Evolutionary conservation across 257 asterid species (phyloP).

Genomic region (Fraxinus quadrangulata): DNA sequence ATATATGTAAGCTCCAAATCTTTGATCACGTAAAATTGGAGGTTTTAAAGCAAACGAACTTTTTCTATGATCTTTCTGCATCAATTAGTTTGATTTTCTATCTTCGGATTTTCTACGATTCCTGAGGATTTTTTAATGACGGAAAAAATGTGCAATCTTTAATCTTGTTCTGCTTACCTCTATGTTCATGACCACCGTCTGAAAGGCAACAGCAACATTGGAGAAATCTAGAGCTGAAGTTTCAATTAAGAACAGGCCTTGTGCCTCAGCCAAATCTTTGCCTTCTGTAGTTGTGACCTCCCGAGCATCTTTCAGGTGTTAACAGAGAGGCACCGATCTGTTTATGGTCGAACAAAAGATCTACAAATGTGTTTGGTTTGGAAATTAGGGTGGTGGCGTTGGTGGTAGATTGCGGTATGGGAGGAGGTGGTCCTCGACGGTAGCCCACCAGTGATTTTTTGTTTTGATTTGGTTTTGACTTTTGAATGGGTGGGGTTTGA

Average conservation of each 20-base stretch:
- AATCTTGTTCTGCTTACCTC: neutral
- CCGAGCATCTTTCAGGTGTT: constrained; percentile 72
- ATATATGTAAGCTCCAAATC: constrained; percentile 53
- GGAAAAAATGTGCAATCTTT: neutral
- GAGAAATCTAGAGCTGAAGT: constrained; percentile 94
- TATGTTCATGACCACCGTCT: constrained; percentile 42
- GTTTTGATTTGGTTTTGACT: too few relatives aligned
- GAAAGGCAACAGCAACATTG: constrained; percentile 75
- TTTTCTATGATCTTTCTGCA: constrained; percentile 13
- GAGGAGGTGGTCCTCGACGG: too few relatives aligned
- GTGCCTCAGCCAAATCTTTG: constrained; percentile 77
- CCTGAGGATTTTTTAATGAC: neutral
- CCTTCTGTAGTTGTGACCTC: constrained; percentile 90
- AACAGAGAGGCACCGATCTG: too few relatives aligned
- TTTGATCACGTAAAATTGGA: neutral
- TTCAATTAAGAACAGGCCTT: constrained; percentile 83
- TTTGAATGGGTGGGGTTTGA: too few relatives aligned
- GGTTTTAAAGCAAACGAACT: neutral
- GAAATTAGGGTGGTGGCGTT: too few relatives aligned
- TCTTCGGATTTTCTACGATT: neutral
- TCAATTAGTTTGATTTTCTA: neutral
- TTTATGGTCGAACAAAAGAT: too few relatives aligned
- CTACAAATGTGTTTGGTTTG: too few relatives aligned
- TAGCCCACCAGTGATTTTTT: too few relatives aligned
- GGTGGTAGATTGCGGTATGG: too few relatives aligned